Evolutionary conservation across 345 rosid species (phyloP), one percentile per base, ranked within the genome.

Genomic region (Turnera subulata): DNA sequence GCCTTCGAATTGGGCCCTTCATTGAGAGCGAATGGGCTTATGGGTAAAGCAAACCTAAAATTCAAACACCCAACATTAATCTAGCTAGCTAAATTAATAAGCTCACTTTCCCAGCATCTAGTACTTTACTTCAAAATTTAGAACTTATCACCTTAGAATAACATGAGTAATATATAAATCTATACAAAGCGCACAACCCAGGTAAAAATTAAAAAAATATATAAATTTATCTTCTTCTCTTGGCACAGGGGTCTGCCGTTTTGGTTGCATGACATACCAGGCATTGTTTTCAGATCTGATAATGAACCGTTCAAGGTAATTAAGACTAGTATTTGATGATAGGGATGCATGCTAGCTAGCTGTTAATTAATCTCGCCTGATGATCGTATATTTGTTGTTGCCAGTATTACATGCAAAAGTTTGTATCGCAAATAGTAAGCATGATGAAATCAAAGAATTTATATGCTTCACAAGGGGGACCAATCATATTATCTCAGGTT

Each of bases 1-100:
- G 85, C 68, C 84, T 92, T 18, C 79, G 96, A 57, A 89, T 91
- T 66, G 98, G 98, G 39, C 98, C 96, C 23, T 91, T 45, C 65
- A 65, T 91, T 38, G 95, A 86, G 66, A 73, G 78, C 15, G 98
- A 91, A 68, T 89, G 98, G 98, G 71, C 76, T 54, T 92, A 86
- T 26, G 96, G 98, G 95, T 92, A 80, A 59, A 0, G 1, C 19
- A 21, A 20, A 29, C 35, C 35, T 3, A 3, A 4, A 29, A 3
- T 3, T 29, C 5, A 3, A 29, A 3, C 5, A 29, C 8, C 35
- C 35, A 29, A 29, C 35, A 29, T n/a, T n/a, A n/a, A n/a, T n/a
- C n/a, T n/a, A n/a, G n/a, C n/a, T n/a, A n/a, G n/a, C n/a, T n/a
- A n/a, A n/a, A n/a, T n/a, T n/a, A n/a, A n/a, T n/a, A n/a, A n/a